phyloP scores from a whole-genome alignment of 768 basidiomycete genomes.

The Suillus luteus region DNA sequence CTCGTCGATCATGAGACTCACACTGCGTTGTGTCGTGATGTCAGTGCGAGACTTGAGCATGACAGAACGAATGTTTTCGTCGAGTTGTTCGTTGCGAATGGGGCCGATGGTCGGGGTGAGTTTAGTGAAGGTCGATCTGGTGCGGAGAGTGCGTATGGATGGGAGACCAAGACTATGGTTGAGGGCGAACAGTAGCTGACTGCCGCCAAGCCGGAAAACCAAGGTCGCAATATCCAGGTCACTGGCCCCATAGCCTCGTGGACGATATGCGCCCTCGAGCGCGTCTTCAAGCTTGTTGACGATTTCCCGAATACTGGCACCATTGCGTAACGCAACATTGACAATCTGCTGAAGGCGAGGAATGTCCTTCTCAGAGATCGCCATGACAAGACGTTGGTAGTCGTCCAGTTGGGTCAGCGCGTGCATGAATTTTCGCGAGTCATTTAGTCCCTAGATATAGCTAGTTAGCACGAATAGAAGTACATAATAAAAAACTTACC shows the following conservation, averaged over 20 bases:
- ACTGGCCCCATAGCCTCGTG: not conserved
- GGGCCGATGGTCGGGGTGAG: not conserved
- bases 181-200: not conserved
- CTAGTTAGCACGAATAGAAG: not conserved
- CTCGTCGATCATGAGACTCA: no score
- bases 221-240: constrained; percentile 17
- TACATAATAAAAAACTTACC: not conserved
- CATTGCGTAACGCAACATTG: not conserved
- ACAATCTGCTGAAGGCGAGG: not conserved
- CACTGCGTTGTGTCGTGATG: no score
- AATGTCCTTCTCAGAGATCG: not conserved
- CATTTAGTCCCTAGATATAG: not conserved
- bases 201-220: constrained; percentile 8
- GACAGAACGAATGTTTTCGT: not conserved
- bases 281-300: constrained; percentile 12
- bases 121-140: not conserved
- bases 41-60: not conserved
- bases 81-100: not conserved
- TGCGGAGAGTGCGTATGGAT: not conserved
- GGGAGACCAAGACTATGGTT: not conserved
- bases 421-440: not conserved
- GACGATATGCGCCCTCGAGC: not conserved
- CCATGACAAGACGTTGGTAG: not conserved
- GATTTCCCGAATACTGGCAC: not conserved
- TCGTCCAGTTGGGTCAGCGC: not conserved